Conservation (phyloP, 2,329 filamentous ascomycete genomes). For the Claviceps arundinis region DNA sequence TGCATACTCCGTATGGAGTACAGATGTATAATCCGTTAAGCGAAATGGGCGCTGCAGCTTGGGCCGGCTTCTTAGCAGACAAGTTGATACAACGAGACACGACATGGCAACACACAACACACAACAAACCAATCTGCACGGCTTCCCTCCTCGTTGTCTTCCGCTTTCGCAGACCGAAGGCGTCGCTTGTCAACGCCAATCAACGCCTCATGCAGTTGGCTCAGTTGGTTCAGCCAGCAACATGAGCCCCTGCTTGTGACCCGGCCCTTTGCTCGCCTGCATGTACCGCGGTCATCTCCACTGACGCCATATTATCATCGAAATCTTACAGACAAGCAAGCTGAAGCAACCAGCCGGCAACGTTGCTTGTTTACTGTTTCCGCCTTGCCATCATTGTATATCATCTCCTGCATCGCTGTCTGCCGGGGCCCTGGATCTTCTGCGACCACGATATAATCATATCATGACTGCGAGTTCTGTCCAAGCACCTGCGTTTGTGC, state of each 20-base stretch:
- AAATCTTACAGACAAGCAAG: not conserved
- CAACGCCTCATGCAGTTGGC: not conserved
- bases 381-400: constrained; percentile 18
- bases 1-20: too few relatives aligned
- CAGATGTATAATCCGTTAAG: too few relatives aligned
- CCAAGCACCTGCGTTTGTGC: constrained; percentile 26
- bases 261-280: constrained; percentile 7
- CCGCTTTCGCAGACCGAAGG: not conserved
- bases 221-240: constrained; percentile 11
- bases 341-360: too few relatives aligned
- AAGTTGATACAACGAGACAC: too few relatives aligned
- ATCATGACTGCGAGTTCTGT: constrained; percentile 32
- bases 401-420: constrained; percentile 8
- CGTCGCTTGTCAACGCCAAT: not conserved
- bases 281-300: constrained; percentile 8
- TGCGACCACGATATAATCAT: too few relatives aligned
- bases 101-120: too few relatives aligned
- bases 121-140: too few relatives aligned
- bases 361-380: not conserved
- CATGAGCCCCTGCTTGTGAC: constrained; percentile 21
- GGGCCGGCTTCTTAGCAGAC: too few relatives aligned
- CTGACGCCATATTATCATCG: constrained; percentile 1
- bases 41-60: too few relatives aligned
- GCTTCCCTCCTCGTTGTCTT: not conserved
- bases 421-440: not conserved